phyloP scores from a whole-genome alignment of 768 basidiomycete genomes.

The Pisolithus microcarpus region DNA sequence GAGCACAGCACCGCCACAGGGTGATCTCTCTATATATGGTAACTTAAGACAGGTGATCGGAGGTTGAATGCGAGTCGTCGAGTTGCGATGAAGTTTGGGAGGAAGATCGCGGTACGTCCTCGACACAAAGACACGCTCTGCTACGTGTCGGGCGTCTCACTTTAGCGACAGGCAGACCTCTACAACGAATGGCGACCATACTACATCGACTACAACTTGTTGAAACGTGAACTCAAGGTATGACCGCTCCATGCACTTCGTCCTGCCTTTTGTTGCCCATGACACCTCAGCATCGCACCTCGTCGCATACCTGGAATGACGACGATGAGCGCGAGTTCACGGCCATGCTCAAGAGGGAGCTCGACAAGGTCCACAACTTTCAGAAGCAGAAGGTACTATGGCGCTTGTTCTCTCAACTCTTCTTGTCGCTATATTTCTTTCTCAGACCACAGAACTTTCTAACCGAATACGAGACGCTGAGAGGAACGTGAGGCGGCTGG shows the following conservation, averaged over 20 bases:
- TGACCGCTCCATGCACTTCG: background rate
- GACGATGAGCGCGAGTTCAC: conserved; percentile 81
- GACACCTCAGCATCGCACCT: conserved; percentile 39
- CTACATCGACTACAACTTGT: conserved; percentile 82
- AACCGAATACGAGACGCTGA: conserved; percentile 78
- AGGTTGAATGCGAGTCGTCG: background rate
- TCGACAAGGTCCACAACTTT: conserved; percentile 92
- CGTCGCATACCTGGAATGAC: conserved; percentile 58
- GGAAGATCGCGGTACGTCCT: conserved; percentile 54
- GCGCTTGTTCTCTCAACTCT: background rate
- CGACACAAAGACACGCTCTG: background rate
- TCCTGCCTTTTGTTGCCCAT: too few species aligned
- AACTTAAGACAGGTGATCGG: background rate
- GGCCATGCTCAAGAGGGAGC: conserved; percentile 68
- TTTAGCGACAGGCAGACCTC: conserved; percentile 53
- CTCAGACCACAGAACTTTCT: conserved; percentile 74
- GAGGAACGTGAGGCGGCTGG: conserved; percentile 70
- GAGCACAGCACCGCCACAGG: background rate
- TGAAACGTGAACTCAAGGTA: conserved; percentile 90
- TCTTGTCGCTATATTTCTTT: background rate
- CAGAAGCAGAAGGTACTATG: conserved; percentile 73
- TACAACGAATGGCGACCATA: conserved; percentile 89
- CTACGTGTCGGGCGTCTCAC: background rate
- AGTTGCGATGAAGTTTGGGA: conserved; percentile 68
- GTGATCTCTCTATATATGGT: background rate